A percentile compares a stretch with the other conserved stretches of the same genome.
Evolutionary conservation across 208 protist genomes (phyloP).

Genomic region (Trypanosoma boissoni): DNA sequence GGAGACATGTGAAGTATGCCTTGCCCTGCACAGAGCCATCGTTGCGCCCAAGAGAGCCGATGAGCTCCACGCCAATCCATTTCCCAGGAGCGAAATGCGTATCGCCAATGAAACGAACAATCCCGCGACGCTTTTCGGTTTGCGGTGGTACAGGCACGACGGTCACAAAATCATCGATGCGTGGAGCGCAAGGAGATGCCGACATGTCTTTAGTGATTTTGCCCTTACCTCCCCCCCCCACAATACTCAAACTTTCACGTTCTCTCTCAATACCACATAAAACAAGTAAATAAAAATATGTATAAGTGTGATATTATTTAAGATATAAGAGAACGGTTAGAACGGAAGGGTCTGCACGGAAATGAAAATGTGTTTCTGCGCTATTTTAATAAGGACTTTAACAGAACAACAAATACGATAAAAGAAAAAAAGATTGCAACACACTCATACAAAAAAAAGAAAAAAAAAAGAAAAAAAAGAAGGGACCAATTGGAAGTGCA

Average conservation of each 20-base stretch:
- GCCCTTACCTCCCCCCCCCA: too few species aligned
- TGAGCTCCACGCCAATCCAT: conserved; percentile 61
- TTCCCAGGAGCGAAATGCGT: conserved; percentile 52
- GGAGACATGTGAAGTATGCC: conserved; percentile 46
- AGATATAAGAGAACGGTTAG: background rate
- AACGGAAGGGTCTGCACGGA: too few species aligned
- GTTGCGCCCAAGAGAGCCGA: conserved; percentile 43
- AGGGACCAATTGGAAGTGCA: conserved; percentile 2
- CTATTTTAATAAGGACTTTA: background rate
- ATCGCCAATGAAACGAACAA: conserved; percentile 52
- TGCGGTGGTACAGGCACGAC: conserved; percentile 40
- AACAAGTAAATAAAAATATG: conserved; percentile 9
- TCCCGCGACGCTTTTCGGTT: conserved; percentile 42
- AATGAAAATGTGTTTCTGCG: background rate
- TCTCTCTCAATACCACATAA: background rate
- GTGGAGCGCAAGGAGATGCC: background rate
- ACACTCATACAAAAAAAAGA: conserved; percentile 3
- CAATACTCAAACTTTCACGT: background rate
- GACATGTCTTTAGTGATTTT: too few species aligned
- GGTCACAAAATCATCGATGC: conserved; percentile 33
- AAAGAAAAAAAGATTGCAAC: background rate
- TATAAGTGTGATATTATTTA: background rate
- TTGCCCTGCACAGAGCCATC: conserved; percentile 43
- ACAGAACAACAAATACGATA: conserved; percentile 5
- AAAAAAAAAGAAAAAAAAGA: conserved; percentile 11